Base-by-base conservation (phyloP, 176 grass and related monocot species). In the Cenchrus purpureus region DNA sequence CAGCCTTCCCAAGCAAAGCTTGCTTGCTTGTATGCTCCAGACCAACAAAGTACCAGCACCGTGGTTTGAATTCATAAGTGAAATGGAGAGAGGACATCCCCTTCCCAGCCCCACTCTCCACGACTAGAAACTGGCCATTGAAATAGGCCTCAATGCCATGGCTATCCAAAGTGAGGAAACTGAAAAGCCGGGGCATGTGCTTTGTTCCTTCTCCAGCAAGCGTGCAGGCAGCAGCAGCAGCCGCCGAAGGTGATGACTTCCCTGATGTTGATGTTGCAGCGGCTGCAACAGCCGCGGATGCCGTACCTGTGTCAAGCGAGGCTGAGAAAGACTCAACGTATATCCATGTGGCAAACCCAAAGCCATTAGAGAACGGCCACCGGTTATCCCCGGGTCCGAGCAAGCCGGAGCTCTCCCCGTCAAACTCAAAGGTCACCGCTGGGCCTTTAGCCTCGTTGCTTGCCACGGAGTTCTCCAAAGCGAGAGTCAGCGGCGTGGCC, bases 81-180 rank as follows among this genome's bases (percentile, higher is more conserved):
- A 98, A 96, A 79, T 89, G 93, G 51, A 98, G 84, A 78, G 90
- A 94, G 73, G 90, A 83, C 82, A 86, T 98, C 34, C 91, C 91
- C 75, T 96, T 98, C 42, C 88, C 94, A 85, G 78, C 58, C 46
- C 89, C 90, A 87, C 80, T 89, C 90, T 98, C 97, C 79, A 96
- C 86, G 16, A 98, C 97, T 81, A 98, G 84, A 89, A 94, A 98
- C 70, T 92, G 91, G 16, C 86, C 97, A 79, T 94, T 90, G 75
- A 98, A 98, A 87, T 98, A 98, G 68, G 93, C 93, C 87, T 98
- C 97, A 22, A 98, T 75, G 20, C 97, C 97, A 83, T 92, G 86
- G 86, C 92, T 94, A 83, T 98, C 97, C 6, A 84, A 84, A 76
- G 97, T 95, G 55, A 98, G 89, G 81, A 98, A 98, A 83, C 91